Conservation (phyloP, 75 land plant species). For the Larix kaempferi region DNA sequence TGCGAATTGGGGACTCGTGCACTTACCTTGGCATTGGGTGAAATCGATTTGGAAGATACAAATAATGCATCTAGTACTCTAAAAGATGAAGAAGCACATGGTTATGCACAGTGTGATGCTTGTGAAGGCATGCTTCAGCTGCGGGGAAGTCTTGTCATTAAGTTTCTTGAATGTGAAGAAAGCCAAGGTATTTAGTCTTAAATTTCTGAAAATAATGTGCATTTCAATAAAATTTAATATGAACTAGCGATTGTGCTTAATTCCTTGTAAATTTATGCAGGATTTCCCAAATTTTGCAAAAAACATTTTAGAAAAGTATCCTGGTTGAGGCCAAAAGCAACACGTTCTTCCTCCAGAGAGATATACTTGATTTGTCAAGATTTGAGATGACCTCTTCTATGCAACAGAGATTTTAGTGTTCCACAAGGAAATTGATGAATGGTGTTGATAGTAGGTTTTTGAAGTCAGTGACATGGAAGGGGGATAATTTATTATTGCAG, state of each 20-base stretch:
- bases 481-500: background rate
- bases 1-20: conserved; percentile 75
- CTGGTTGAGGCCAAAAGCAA: conserved; percentile 95
- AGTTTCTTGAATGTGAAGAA: conserved; percentile 89
- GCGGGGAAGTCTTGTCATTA: conserved; percentile 79
- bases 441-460: background rate
- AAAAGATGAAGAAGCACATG: background rate
- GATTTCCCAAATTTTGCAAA: conserved; percentile 65
- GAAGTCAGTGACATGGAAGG: background rate
- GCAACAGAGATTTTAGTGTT: background rate
- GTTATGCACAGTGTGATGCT: conserved; percentile 10
- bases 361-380: conserved; percentile 87
- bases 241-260: background rate
- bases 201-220: background rate
- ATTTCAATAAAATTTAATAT: background rate
- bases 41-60: conserved; percentile 9
- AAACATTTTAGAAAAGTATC: conserved; percentile 55
- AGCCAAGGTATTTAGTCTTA: conserved; percentile 50
- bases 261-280: conserved; percentile 28
- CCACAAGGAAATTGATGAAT: background rate
- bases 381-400: conserved; percentile 2
- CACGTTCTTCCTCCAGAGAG: conserved; percentile 82
- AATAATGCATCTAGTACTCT: conserved; percentile 4
- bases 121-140: conserved; percentile 49
- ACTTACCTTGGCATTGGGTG: conserved; percentile 75